Conservation (phyloP, 208 protist genomes). For the Wallacemonas collosoma region DNA sequence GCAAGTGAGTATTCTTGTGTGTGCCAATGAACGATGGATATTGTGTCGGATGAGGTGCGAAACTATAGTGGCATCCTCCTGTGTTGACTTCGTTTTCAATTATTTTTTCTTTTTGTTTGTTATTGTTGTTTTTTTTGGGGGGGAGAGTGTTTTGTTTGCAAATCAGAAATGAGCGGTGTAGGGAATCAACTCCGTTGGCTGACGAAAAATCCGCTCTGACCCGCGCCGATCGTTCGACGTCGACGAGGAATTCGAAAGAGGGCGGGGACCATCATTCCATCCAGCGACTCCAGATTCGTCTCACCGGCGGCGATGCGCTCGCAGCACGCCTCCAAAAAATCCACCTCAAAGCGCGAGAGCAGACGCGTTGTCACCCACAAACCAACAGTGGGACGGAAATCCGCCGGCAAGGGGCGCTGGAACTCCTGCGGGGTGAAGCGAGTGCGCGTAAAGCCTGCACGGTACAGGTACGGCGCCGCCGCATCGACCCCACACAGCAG, state of each 20-base stretch:
- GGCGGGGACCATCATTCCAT: conserved; percentile 56
- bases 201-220: background rate
- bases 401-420: background rate
- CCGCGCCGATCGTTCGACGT: conserved; percentile 24
- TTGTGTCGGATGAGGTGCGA: no score
- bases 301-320: conserved; percentile 61
- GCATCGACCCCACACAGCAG: conserved; percentile 74
- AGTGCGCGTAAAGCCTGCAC: conserved; percentile 77
- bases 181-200: background rate
- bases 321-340: conserved; percentile 90
- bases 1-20: no score
- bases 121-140: background rate
- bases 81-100: no score
- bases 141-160: background rate
- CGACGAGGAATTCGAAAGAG: conserved; percentile 81
- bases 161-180: conserved; percentile 19
- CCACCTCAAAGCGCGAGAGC: conserved; percentile 75
- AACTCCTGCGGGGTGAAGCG: conserved; percentile 31
- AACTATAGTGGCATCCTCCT: no score
- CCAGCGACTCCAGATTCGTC: conserved; percentile 38
- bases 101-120: background rate
- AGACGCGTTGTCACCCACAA: conserved; percentile 68
- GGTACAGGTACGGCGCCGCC: conserved; percentile 62
- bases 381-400: conserved; percentile 22
- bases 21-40: no score